Conservation (phyloP, 140 eudicot genomes). For the Cichorium intybus region DNA sequence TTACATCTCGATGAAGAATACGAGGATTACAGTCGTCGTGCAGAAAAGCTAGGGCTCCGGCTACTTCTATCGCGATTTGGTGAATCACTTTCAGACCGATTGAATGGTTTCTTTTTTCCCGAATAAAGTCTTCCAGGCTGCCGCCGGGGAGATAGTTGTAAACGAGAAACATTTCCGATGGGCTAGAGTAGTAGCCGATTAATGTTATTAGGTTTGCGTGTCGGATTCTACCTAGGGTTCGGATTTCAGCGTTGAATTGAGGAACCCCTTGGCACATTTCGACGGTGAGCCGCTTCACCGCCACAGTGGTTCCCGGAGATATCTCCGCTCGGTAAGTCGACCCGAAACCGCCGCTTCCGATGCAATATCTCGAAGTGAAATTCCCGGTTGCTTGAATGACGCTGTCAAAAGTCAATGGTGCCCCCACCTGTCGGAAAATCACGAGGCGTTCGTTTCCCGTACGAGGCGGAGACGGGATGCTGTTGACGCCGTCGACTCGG, state of each 20-base stretch:
- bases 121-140: slow-evolving; percentile 58
- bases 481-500: slow-evolving; percentile 26
- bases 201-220: slow-evolving; percentile 70
- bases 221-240: slow-evolving; percentile 42
- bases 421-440: slow-evolving; percentile 47
- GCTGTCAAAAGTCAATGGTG: slow-evolving; percentile 45
- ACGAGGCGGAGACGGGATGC: slow-evolving; percentile 27
- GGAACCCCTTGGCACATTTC: slow-evolving; percentile 66
- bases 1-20: slow-evolving; percentile 67
- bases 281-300: slow-evolving; percentile 62
- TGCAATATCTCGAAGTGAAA: slow-evolving; percentile 49
- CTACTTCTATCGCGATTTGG: slow-evolving; percentile 59
- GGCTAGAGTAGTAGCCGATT: slow-evolving; percentile 59
- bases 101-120: slow-evolving; percentile 30
- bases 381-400: slow-evolving; percentile 59
- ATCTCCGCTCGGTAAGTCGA: slow-evolving; percentile 67
- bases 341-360: slow-evolving; percentile 85
- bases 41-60: slow-evolving; percentile 54
- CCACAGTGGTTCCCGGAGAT: slow-evolving; percentile 48
- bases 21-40: slow-evolving; percentile 66
- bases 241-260: slow-evolving; percentile 72
- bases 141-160: slow-evolving; percentile 80
- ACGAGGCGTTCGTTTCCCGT: slow-evolving; percentile 42
- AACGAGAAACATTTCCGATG: slow-evolving; percentile 67
- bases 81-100: slow-evolving; percentile 39